Base-by-base conservation (phyloP, 2,329 filamentous ascomycete genomes). In the Talaromyces sp. region DNA sequence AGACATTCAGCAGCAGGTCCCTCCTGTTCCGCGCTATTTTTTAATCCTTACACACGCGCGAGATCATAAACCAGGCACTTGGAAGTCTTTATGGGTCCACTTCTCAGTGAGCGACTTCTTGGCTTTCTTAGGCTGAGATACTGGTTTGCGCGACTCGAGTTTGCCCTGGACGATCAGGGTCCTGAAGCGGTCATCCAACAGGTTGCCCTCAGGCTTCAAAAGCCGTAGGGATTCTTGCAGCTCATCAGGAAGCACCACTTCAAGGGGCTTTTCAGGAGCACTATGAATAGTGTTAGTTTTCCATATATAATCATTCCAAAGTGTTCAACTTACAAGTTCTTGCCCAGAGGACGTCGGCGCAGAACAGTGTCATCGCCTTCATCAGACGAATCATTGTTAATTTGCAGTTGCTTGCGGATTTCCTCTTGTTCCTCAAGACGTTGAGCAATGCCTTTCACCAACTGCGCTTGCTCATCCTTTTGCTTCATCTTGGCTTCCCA, bases 31-130 rank as follows among this genome's bases (percentile, higher is more conserved):
- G 30, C 23, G 28, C 14, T 23, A 47, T 18, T 8, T 47, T 18
- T 47, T 3, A 47, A 47, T 18, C 18, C 18, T 47, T n/a, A 42
- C 7, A 44, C 23, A 56, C 18, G 44, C 10, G 5, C n/a, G 18
- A 31, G 42, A 18, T 63, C 62, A 65, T 63, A 62, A 44, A 54
- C 73, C 74, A 62, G 73, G 73, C 18, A 90, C 77, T 68, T 82
- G 83, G 77, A 96, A 99, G 75, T 99, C 95, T 83, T 99, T 99
- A 81, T 96, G 91, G 52, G 89, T 87, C 95, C 95, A 99, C 79
- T 98, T 99, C 85, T 98, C 95, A 6, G 92, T 96, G 57, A 87
- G 78, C 75, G 90, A 91, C 68, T 82, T 87, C 83, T 88, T 93
- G 65, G 86, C 85, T 81, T 95, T 91, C 83, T 91, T 96, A 70